Conservation (phyloP, 2,329 filamentous ascomycete genomes). For the Hawksworthiomyces lignivorus region DNA sequence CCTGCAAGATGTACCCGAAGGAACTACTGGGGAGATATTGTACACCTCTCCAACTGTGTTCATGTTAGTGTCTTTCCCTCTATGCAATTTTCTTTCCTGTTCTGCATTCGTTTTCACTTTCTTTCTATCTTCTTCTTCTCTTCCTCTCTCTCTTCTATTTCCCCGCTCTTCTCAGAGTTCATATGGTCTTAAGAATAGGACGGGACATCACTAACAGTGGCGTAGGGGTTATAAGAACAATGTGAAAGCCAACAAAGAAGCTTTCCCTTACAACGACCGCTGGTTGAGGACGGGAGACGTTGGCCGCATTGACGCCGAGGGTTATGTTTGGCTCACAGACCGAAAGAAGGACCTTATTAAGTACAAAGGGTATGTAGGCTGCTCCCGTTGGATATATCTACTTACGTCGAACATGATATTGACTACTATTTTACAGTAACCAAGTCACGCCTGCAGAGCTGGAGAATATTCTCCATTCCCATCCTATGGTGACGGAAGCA, state of each 20-base stretch:
- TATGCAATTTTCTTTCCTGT: neutral
- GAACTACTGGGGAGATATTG: neutral
- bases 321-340: slow-evolving; percentile 6
- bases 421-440: neutral
- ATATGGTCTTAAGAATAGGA: too few species aligned
- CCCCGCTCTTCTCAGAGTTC: too few species aligned
- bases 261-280: neutral
- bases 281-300: slow-evolving; percentile 1
- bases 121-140: too few species aligned
- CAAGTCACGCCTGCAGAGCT: slow-evolving; percentile 7
- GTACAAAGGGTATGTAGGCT: neutral
- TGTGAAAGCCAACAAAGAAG: neutral
- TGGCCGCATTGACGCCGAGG: slow-evolving; percentile 1
- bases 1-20: slow-evolving; percentile 1
- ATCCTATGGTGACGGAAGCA: slow-evolving; percentile 1
- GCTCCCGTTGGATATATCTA: neutral
- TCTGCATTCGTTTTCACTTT: too few species aligned
- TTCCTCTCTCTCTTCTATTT: too few species aligned
- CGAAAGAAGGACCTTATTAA: slow-evolving; percentile 8
- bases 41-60: neutral
- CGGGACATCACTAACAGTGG: too few species aligned
- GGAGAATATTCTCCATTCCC: slow-evolving; percentile 1
- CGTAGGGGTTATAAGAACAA: slow-evolving; percentile 2
- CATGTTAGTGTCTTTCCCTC: neutral
- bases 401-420: neutral